Evolutionary conservation across 176 grass and related monocot species (phyloP).

Genomic region (Stipa capillata): DNA sequence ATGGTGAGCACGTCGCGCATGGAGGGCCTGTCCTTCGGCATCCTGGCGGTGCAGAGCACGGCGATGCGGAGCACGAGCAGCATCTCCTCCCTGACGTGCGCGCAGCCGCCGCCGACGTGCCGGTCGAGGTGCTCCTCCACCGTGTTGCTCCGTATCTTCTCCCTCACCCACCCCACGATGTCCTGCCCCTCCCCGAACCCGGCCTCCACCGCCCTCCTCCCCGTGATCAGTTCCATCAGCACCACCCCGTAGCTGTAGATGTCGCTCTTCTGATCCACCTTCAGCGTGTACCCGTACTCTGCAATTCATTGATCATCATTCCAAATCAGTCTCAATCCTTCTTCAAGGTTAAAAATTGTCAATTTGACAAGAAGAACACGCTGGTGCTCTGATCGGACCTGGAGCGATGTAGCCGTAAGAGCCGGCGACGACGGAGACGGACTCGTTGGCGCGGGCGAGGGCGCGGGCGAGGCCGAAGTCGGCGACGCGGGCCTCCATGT

Average conservation of each 20-base stretch:
- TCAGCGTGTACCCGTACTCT: conserved; percentile 95
- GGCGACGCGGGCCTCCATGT: conserved; percentile 78
- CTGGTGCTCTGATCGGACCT: too few species aligned
- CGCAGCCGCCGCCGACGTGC: conserved; percentile 52
- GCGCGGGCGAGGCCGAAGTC: conserved; percentile 83
- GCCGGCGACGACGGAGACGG: conserved; percentile 70
- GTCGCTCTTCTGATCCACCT: conserved; percentile 98
- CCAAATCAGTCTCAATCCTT: neutral
- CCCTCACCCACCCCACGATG: conserved; percentile 76
- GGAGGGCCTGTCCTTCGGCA: conserved; percentile 70
- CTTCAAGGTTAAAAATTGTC: too few species aligned
- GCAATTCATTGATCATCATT: neutral
- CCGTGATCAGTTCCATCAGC: conserved; percentile 86
- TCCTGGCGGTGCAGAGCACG: conserved; percentile 79
- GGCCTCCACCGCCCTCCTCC: conserved; percentile 53
- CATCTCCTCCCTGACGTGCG: conserved; percentile 95
- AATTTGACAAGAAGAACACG: too few species aligned
- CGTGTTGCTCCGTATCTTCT: conserved; percentile 51
- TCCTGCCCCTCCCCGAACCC: conserved; percentile 82
- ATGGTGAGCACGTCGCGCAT: conserved; percentile 91
- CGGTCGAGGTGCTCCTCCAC: conserved; percentile 57
- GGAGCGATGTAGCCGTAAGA: conserved; percentile 98
- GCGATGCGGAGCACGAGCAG: conserved; percentile 82
- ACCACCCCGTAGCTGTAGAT: conserved; percentile 97
- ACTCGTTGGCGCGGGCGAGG: conserved; percentile 43